Base-by-base conservation (phyloP, 179 eudicot genomes). In the Actinidia arguta region DNA sequence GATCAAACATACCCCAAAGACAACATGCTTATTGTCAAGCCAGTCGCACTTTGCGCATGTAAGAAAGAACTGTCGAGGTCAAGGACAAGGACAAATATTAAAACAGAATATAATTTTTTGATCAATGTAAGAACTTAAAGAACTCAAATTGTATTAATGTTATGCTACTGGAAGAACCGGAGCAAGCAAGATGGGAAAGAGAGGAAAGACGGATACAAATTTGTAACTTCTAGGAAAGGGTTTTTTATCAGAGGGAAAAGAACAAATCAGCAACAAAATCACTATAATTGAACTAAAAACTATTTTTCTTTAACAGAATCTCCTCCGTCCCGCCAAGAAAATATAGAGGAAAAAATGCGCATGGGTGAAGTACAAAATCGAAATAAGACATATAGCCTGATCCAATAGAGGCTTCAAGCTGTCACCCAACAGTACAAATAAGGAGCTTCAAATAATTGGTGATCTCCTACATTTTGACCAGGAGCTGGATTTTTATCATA, bases 1-100 rank as follows among this genome's bases (percentile, higher is more conserved):
- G n/a, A 50, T 58, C 58, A 42, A 78, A 75, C 93, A 80, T 93
- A 94, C 99, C 95, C 99, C 99, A 64, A 94, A 95, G 24, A 95
- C 98, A n/a, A 94, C 97, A 85, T 95, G 98, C 92, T 94, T 95
- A 76, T 95, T 92, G 91, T 95, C 99, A 66, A 94, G 97, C 99
- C 99, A 95, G 58, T 94, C 98, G 42, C 97, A 95, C 89, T 95
- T 95, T 9, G 99, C 93, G 74, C 99, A 95, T 36, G 97, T 90
- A 69, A 95, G 83, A 78, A 94, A 95, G 85, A 94, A 95, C 99
- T 94, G 95, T 94, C n/a, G n/a, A n/a, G n/a, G n/a, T n/a, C 85
- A 81, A 75, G 78, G 39, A 48, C 58, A 63, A 75, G 76, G 25
- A 73, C 64, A 22, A 63, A n/a, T 7, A 62, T 5, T 17, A 8